Percentiles rank a stretch among this genome's conserved stretches.
Conservation (phyloP, 176 grass and related monocot species). For the Oryza punctata region DNA sequence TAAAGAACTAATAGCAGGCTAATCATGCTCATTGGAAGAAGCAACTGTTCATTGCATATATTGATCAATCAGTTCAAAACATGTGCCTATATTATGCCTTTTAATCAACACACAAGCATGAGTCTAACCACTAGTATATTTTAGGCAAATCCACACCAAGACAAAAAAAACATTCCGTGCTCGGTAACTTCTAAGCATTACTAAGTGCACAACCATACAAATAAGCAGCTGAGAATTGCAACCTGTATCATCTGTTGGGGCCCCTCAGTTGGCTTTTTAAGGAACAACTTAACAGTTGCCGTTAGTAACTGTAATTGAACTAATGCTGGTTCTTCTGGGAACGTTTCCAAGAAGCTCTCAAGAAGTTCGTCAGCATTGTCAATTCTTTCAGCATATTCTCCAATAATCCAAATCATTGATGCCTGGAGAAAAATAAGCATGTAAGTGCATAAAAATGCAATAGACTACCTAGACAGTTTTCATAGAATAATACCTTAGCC, state of each 20-base stretch:
- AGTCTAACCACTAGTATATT: slow-evolving; percentile 13
- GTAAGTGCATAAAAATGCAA: slow-evolving; percentile 27
- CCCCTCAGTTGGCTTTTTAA: slow-evolving; percentile 96
- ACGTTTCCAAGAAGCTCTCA: slow-evolving; percentile 96
- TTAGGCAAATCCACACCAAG: background rate
- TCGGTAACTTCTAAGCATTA: slow-evolving; percentile 7
- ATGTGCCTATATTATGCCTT: background rate
- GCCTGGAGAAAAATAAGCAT: slow-evolving; percentile 55
- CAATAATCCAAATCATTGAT: slow-evolving; percentile 99
- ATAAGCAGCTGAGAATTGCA: slow-evolving; percentile 18
- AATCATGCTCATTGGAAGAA: background rate
- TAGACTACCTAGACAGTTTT: slow-evolving; percentile 14
- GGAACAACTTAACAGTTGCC: slow-evolving; percentile 88
- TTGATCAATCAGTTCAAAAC: slow-evolving; percentile 6
- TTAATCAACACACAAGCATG: background rate
- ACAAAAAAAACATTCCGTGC: background rate
- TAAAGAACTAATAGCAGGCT: background rate
- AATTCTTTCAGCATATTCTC: slow-evolving; percentile 99
- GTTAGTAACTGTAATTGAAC: slow-evolving; percentile 88
- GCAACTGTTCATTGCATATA: background rate
- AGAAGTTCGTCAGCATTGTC: slow-evolving; percentile 99
- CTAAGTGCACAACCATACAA: slow-evolving; percentile 5
- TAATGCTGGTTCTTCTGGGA: slow-evolving; percentile 87
- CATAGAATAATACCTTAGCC: slow-evolving; percentile 69
- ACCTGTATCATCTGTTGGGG: slow-evolving; percentile 99